These are phyloP conservation scores for Pestalotiopsis sp. DNA, from an alignment of 2,329 filamentous ascomycete genomes.

Conservation along the genomic window DNA sequence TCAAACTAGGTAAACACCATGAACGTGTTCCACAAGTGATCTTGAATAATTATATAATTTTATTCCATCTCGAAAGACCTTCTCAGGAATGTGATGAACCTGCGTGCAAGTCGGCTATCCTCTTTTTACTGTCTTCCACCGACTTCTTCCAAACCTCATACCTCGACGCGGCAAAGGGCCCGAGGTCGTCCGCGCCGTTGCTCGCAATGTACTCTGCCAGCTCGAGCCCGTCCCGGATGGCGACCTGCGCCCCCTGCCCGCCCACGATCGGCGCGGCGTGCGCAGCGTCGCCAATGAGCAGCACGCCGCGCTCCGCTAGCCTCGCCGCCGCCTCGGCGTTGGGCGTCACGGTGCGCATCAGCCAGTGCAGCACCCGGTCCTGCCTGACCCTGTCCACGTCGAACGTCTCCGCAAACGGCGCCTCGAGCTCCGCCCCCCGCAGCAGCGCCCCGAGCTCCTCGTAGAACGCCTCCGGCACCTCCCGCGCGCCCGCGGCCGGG, in stretches of 20 bases:
- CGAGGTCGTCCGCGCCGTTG: not conserved
- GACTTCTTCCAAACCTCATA: not conserved
- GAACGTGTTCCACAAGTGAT: too few relatives aligned
- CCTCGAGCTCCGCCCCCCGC: not conserved
- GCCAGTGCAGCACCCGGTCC: conserved; percentile 8
- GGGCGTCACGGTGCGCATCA: conserved; percentile 3
- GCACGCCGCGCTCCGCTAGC: not conserved
- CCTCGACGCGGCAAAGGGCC: not conserved
- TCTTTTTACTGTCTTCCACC: not conserved
- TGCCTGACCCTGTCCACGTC: conserved; percentile 6
- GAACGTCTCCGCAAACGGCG: conserved; percentile 4
- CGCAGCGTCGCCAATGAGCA: not conserved
- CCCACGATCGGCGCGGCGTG: not conserved
- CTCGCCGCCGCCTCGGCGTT: not conserved
- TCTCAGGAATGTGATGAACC: not conserved
- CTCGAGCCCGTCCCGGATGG: not conserved
- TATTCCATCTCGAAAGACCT: not conserved
- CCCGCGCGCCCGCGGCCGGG: not conserved
- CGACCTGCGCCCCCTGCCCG: not conserved
- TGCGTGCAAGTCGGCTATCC: not conserved
- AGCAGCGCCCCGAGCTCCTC: conserved; percentile 1
- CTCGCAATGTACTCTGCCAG: conserved; percentile 1
- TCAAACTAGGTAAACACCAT: too few relatives aligned
- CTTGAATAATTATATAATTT: not conserved
- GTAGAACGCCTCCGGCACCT: conserved; percentile 10